These are phyloP conservation scores for Amniculicola lignicola DNA, from an alignment of 495 filamentous ascomycete genomes.

Conservation along the genomic window DNA sequence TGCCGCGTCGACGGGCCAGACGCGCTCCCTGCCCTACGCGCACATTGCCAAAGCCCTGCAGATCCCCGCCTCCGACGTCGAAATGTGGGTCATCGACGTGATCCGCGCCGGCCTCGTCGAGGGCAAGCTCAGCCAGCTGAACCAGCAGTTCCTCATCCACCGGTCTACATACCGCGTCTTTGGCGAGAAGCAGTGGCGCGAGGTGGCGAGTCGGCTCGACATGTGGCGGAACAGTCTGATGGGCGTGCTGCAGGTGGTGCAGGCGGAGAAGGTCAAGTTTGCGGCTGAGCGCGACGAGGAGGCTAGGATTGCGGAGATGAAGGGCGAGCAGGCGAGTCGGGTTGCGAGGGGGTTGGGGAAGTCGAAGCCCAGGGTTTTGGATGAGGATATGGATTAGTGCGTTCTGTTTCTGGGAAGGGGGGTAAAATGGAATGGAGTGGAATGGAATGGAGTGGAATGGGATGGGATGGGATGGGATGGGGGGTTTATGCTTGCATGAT, in stretches of 20 bases:
- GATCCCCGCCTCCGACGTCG: conserved; percentile 76
- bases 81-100: conserved; percentile 98
- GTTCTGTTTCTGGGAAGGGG: neutral
- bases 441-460: too few relatives aligned
- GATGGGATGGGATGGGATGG: too few relatives aligned
- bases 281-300: conserved; percentile 59
- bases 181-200: conserved; percentile 95
- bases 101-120: conserved; percentile 93
- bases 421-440: too few relatives aligned
- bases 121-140: conserved; percentile 87
- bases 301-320: conserved; percentile 55
- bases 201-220: conserved; percentile 83
- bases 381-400: conserved; percentile 30
- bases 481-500: neutral
- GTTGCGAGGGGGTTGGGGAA: conserved; percentile 31
- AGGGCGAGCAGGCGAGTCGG: conserved; percentile 47
- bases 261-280: conserved; percentile 69
- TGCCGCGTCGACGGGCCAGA: conserved; percentile 68
- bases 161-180: conserved; percentile 93
- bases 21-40: conserved; percentile 79
- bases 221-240: conserved; percentile 79
- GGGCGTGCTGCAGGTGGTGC: conserved; percentile 70
- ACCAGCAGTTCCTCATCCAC: conserved; percentile 90
- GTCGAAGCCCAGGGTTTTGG: conserved; percentile 17
- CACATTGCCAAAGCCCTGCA: conserved; percentile 78